Evolutionary conservation across 2,329 filamentous ascomycete genomes (phyloP).

Genomic region (Aspergillus ruber): DNA sequence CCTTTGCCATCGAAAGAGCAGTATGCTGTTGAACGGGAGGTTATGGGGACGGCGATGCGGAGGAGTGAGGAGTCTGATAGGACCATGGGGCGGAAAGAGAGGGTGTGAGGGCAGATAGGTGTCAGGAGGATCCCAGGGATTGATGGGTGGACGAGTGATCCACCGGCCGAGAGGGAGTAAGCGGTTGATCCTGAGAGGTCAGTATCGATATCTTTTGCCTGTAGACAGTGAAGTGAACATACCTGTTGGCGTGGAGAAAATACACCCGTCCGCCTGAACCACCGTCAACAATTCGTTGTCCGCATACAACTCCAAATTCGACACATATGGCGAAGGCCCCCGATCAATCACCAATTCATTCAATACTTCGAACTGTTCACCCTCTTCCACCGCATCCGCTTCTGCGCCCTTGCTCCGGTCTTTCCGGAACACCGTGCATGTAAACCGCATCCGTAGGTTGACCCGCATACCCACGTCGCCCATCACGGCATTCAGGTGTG

Average conservation of each 20-base stretch:
- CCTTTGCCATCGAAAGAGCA: constrained; percentile 97
- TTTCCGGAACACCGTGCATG: constrained; percentile 87
- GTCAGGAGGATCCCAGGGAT: constrained; percentile 95
- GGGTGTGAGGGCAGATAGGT: constrained; percentile 92
- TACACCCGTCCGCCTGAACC: constrained; percentile 93
- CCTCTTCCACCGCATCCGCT: constrained; percentile 67
- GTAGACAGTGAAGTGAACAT: constrained; percentile 18
- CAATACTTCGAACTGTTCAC: constrained; percentile 93
- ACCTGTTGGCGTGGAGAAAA: constrained; percentile 92
- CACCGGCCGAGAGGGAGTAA: constrained; percentile 91
- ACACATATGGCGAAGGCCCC: constrained; percentile 92
- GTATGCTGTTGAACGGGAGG: constrained; percentile 87
- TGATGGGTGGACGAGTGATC: constrained; percentile 90
- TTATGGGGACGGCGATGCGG: constrained; percentile 75
- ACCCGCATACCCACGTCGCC: constrained; percentile 93
- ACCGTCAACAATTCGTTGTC: constrained; percentile 93
- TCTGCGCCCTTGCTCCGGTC: constrained; percentile 41
- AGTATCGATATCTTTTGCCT: constrained; percentile 1
- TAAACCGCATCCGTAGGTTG: constrained; percentile 97
- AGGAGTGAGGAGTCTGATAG: constrained; percentile 90
- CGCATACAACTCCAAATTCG: constrained; percentile 90
- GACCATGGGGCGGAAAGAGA: constrained; percentile 97
- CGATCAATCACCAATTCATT: constrained; percentile 98
- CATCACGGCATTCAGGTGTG: constrained; percentile 83
- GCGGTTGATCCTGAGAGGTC: constrained; percentile 63